Evolutionary conservation across 768 basidiomycete genomes (phyloP), one percentile per base, ranked within the genome.

Genomic region (Phlegmacium glaucopus): DNA sequence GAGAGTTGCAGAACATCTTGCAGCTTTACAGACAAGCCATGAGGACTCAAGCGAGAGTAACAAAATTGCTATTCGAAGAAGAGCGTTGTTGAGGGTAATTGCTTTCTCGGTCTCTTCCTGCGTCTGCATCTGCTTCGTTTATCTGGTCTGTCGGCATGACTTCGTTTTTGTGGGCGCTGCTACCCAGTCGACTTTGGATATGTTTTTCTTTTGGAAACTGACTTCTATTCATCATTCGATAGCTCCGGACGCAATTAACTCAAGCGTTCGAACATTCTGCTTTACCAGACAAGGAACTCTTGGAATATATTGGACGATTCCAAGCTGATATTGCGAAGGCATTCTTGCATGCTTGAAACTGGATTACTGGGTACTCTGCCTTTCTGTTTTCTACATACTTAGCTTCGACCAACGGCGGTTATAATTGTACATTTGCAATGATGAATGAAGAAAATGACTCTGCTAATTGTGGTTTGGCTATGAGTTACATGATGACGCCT

Each of bases 251-350:
- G 0, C 86, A 91, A 57, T 78, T 94, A 12, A 77, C 68, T 1
- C 89, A 94, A 65, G 85, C 82, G 0, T 65, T 80, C 34, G 79
- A 87, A 25, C 70, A 90, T 55, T 89, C 90, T 13, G 73, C 82
- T 3, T 75, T 93, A 26, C 87, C 88, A 1, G 82, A 86, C 45
- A 72, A 75, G 50, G 90, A 90, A 39, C 68, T 92, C 1, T 61
- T 80, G 13, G 67, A 69, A 3, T 90, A 90, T 59, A 69, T 93
- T 32, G 71, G 72, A 40, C 72, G 80, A 18, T 76, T 92, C 55
- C 90, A 92, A 61, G 77, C 70, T 49, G 85, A 89, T 42, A 78
- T 88, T 44, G 78, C 83, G 16, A 76, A 73, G 40, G 77, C 79
- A 13, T 74, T 87, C 41, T 43, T 53, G 42, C 54, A 16, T 5